Conservation (phyloP, 2,329 filamentous ascomycete species). For the Cordyceps militaris region DNA sequence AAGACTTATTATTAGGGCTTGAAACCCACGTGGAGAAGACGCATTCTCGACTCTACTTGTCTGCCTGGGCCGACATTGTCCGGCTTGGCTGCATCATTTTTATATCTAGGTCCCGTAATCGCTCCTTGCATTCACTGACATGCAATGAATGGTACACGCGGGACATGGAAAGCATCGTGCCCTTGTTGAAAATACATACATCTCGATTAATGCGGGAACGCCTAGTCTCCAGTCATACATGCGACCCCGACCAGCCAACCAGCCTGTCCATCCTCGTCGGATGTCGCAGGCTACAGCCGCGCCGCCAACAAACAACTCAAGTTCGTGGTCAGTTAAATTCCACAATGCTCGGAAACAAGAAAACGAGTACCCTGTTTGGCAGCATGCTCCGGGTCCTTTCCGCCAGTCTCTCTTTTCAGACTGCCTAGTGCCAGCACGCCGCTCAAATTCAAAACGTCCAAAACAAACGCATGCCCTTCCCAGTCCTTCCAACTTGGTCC, state of each 20-base stretch:
- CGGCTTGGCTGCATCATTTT: not conserved
- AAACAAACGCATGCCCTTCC: not conserved
- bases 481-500: not conserved
- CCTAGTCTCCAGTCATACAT: slow-evolving; percentile 41
- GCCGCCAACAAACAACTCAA: slow-evolving; percentile 25
- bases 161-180: not conserved
- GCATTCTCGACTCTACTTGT: slow-evolving; percentile 3
- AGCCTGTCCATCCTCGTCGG: not conserved
- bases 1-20: not conserved
- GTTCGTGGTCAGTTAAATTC: slow-evolving; percentile 28
- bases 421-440: slow-evolving; percentile 9
- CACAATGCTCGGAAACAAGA: slow-evolving; percentile 28
- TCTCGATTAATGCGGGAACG: slow-evolving; percentile 42
- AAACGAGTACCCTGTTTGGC: slow-evolving; percentile 20
- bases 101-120: not conserved
- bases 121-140: not conserved
- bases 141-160: not conserved
- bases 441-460: slow-evolving; percentile 9
- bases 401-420: not conserved
- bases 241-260: slow-evolving; percentile 19
- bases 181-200: slow-evolving; percentile 19
- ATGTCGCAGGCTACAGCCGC: slow-evolving; percentile 10
- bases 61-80: not conserved
- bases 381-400: slow-evolving; percentile 4
- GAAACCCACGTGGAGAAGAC: not conserved